A percentile compares a stretch with the other conserved stretches of the same genome.
phyloP scores from a whole-genome alignment of 177 flowering plant species.

The Tripterygium wilfordii region DNA sequence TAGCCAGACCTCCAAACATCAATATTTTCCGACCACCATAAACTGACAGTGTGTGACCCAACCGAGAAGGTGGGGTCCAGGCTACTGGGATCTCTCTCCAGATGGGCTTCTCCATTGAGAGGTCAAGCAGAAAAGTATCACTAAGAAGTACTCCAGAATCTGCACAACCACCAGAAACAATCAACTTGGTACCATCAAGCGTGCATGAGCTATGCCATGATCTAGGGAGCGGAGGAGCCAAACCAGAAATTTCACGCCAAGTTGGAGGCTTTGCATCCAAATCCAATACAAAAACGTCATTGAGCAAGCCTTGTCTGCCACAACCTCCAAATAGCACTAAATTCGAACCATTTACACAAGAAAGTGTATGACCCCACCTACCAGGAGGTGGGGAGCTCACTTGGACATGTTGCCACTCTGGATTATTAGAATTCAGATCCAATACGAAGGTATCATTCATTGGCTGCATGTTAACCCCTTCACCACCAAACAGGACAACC shows the following conservation, averaged over 20 bases:
- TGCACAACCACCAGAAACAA: constrained; percentile 92
- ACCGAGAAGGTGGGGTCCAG: constrained; percentile 83
- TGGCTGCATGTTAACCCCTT: constrained; percentile 93
- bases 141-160: constrained; percentile 91
- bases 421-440: constrained; percentile 67
- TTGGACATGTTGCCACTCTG: constrained; percentile 82
- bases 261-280: constrained; percentile 85
- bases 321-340: constrained; percentile 88
- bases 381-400: constrained; percentile 94
- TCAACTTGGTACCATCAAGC: constrained; percentile 79
- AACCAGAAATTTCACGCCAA: constrained; percentile 83
- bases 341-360: constrained; percentile 71
- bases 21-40: constrained; percentile 81
- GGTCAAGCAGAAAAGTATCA: constrained; percentile 77
- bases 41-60: constrained; percentile 80
- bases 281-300: constrained; percentile 84
- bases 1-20: constrained; percentile 90
- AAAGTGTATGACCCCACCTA: constrained; percentile 86
- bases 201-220: constrained; percentile 98
- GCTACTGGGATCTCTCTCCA: constrained; percentile 86
- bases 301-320: constrained; percentile 77
- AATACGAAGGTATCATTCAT: constrained; percentile 92
- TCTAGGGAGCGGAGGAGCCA: constrained; percentile 85
- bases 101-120: constrained; percentile 77
- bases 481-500: constrained; percentile 87